These are phyloP conservation scores for Calonectria ilicicola DNA, from an alignment of 2,329 filamentous ascomycete species.

Conservation along the genomic window DNA sequence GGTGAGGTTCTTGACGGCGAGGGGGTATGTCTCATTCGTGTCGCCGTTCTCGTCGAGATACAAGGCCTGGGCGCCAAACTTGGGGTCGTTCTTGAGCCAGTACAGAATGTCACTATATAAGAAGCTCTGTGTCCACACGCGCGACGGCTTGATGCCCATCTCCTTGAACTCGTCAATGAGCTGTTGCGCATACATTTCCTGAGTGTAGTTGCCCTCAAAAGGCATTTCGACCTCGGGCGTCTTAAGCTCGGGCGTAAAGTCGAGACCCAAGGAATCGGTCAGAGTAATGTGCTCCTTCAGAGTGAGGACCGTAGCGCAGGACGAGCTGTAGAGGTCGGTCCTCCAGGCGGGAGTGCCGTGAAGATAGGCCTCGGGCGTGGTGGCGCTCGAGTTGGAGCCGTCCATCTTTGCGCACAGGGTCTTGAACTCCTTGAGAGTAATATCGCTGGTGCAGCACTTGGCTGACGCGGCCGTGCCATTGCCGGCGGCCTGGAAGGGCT, in stretches of 20 bases:
- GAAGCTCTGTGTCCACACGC: conserved; percentile 76
- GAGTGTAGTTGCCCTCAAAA: conserved; percentile 73
- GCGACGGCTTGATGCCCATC: conserved; percentile 62
- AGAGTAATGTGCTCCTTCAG: conserved; percentile 73
- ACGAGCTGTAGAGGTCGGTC: conserved; percentile 73
- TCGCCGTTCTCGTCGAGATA: conserved; percentile 74
- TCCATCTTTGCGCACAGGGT: conserved; percentile 80
- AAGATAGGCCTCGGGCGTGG: conserved; percentile 68
- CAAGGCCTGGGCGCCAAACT: conserved; percentile 71
- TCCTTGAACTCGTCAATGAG: conserved; percentile 70
- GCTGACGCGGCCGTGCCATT: conserved; percentile 66
- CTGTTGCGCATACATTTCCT: conserved; percentile 73
- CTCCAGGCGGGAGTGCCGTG: conserved; percentile 70
- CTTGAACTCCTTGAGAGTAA: conserved; percentile 76
- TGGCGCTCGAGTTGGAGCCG: conserved; percentile 68
- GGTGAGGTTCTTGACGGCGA: conserved; percentile 68
- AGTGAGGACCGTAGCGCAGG: conserved; percentile 71
- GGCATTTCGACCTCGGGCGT: conserved; percentile 78
- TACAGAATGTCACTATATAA: conserved; percentile 73
- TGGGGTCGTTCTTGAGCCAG: conserved; percentile 73
- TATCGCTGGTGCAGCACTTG: conserved; percentile 78
- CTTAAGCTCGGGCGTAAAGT: conserved; percentile 77
- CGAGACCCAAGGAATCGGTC: conserved; percentile 67
- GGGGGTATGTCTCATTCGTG: conserved; percentile 60
- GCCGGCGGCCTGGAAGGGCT: conserved; percentile 69